Evolutionary conservation across 1,284 basidiomycete genomes (phyloP).

Genomic region (Clitocybe nebularis): DNA sequence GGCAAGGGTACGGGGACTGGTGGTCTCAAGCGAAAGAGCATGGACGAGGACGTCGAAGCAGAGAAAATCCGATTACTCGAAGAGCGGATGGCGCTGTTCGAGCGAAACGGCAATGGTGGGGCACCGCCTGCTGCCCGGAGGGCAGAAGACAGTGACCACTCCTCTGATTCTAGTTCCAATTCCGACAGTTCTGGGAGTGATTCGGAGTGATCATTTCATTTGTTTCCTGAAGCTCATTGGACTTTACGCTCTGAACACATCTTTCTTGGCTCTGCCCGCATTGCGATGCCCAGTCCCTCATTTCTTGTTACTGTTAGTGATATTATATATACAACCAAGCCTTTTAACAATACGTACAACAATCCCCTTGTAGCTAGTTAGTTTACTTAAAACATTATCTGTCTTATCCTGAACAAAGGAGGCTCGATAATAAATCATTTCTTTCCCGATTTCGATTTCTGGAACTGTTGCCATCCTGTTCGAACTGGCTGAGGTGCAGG

Average conservation of each 20-base stretch:
- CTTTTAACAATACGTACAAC: constrained; percentile 21
- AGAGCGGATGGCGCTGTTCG: constrained; percentile 74
- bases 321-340: constrained; percentile 22
- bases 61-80: constrained; percentile 89
- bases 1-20: constrained; percentile 81
- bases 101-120: constrained; percentile 44
- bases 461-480: constrained; percentile 57
- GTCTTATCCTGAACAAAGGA: constrained; percentile 1
- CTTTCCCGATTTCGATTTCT: constrained; percentile 27
- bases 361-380: constrained; percentile 36
- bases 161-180: constrained; percentile 72
- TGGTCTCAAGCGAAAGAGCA: constrained; percentile 85
- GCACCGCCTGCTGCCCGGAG: constrained; percentile 31
- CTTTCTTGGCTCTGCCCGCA: constrained; percentile 15
- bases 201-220: constrained; percentile 54
- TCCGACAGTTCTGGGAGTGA: constrained; percentile 78
- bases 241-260: constrained; percentile 13
- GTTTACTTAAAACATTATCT: constrained; percentile 22
- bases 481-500: constrained; percentile 6
- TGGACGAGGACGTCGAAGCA: constrained; percentile 86
- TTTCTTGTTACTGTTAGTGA: constrained; percentile 22
- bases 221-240: constrained; percentile 13
- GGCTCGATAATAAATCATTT: constrained; percentile 9
- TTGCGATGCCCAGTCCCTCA: constrained; percentile 20
- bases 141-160: constrained; percentile 64